Conservation (phyloP, 176 grass and related monocot species). For the Lolium rigidum region DNA sequence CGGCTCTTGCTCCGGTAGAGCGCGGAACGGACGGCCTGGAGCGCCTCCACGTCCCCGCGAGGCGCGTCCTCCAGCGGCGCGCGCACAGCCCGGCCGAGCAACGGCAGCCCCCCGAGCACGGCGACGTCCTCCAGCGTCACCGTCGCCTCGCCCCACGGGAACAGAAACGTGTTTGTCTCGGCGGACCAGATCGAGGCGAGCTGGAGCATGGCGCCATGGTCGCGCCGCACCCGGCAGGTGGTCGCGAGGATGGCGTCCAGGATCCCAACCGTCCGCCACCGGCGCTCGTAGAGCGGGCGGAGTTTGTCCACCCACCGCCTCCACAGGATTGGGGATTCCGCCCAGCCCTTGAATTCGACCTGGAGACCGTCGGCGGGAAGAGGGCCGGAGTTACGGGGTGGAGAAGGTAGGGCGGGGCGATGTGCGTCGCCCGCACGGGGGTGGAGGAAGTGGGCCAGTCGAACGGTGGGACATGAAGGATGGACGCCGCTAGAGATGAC, state of each 20-base stretch:
- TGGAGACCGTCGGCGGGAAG: constrained; percentile 39
- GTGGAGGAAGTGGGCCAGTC: constrained; percentile 47
- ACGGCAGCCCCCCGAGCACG: constrained; percentile 61
- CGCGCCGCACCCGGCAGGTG: constrained; percentile 64
- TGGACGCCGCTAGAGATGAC: background rate
- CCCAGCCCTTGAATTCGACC: constrained; percentile 78
- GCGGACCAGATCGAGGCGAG: constrained; percentile 72
- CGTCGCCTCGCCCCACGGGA: constrained; percentile 93
- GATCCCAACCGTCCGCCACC: constrained; percentile 72
- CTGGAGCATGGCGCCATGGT: constrained; percentile 51
- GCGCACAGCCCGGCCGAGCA: constrained; percentile 22
- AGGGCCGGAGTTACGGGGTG: constrained; percentile 12
- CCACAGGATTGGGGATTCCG: constrained; percentile 60
- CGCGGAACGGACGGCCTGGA: constrained; percentile 61
- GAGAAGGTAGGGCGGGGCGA: constrained; percentile 28
- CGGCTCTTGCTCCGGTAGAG: constrained; percentile 77
- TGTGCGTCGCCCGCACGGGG: constrained; percentile 31
- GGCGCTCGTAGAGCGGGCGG: constrained; percentile 45
- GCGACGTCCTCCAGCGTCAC: constrained; percentile 71
- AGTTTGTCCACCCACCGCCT: constrained; percentile 81
- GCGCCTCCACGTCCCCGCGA: constrained; percentile 52
- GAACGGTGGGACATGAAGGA: background rate
- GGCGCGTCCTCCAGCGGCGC: constrained; percentile 4
- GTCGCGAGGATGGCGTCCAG: constrained; percentile 68
- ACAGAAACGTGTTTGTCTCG: constrained; percentile 67